Evolutionary conservation across 805 yeast genomes (phyloP), one percentile per base, ranked within the genome.

Genomic region (Wickerhamiella galacta): DNA sequence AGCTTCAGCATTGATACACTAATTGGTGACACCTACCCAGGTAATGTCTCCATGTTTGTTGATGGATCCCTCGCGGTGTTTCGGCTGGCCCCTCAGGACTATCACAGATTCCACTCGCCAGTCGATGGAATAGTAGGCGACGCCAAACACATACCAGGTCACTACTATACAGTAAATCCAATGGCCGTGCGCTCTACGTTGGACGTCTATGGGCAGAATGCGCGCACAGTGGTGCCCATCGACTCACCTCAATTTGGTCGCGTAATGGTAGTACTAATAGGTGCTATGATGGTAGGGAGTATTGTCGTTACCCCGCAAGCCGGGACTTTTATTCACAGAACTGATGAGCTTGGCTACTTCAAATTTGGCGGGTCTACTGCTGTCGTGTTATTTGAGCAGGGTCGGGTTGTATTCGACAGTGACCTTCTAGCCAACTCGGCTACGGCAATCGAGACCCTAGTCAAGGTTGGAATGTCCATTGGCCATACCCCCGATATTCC

Each of bases 251-350:
- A 66, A n/a, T 85, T 81, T 51, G 95, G 95, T 0, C 63, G 68
- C 0, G 77, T 87, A 14, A 58, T 78, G 39, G 64, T 80, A 56
- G 69, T 82, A 16, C 72, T 90, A 4, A 81, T 87, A 3, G 98
- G 98, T 22, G 98, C 98, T 0, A 87, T 90, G 96, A 83, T 87
- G 95, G 98, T 87, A 2, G 96, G 96, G 0, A 76, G 93, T 2
- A 83, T 76, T 2, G 66, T 82, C 0, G 52, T 87, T 19, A 74
- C 87, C 0, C 75, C 72, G 11, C 50, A 65, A 33, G 68, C 64
- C 29, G 82, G 81, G 2, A 71, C 71, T 28, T 24, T 33, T 0
- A 62, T 87, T 3, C 45, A 55, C 6, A 63, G 85, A 29, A 79
- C 90, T 3, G 85, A 79, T 27, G 96, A 87, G 46, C 54, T 87